Evolutionary conservation across 257 asterid species (phyloP).

Genomic region (Lycium barbarum): DNA sequence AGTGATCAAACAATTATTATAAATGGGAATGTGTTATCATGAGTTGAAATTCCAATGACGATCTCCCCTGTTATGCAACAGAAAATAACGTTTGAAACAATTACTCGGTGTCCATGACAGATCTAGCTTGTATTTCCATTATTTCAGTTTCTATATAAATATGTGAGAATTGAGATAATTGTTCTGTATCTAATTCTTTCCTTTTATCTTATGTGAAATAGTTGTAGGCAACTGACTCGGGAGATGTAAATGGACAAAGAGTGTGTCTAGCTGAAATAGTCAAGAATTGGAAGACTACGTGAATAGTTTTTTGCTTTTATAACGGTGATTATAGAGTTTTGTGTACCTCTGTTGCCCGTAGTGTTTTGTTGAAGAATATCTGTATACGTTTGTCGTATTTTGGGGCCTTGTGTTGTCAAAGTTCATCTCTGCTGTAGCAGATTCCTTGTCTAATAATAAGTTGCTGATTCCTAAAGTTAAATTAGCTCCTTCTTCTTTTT

Average conservation of each 20-base stretch:
- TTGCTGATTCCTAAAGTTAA: neutral
- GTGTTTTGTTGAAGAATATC: neutral
- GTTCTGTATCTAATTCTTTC: too few species aligned
- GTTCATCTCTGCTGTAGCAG: neutral
- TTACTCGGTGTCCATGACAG: too few species aligned
- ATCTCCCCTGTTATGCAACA: neutral
- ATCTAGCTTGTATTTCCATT: neutral
- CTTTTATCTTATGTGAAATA: too few species aligned
- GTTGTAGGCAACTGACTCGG: too few species aligned
- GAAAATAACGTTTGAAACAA: too few species aligned
- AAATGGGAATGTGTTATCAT: neutral
- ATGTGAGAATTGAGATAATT: too few species aligned
- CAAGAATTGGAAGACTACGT: neutral
- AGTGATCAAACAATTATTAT: too few species aligned
- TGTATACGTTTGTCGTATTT: neutral
- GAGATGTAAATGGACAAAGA: neutral
- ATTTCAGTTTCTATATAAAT: neutral
- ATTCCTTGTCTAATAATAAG: neutral
- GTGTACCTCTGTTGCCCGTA: neutral
- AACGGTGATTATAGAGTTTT: neutral
- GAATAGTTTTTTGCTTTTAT: neutral
- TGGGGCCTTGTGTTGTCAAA: neutral
- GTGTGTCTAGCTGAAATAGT: neutral
- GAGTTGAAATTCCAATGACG: neutral
- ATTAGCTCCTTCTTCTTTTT: neutral